Evolutionary conservation across 1,139 yeast species (phyloP).

Genomic region (Scheffersomyces segobiensis): DNA sequence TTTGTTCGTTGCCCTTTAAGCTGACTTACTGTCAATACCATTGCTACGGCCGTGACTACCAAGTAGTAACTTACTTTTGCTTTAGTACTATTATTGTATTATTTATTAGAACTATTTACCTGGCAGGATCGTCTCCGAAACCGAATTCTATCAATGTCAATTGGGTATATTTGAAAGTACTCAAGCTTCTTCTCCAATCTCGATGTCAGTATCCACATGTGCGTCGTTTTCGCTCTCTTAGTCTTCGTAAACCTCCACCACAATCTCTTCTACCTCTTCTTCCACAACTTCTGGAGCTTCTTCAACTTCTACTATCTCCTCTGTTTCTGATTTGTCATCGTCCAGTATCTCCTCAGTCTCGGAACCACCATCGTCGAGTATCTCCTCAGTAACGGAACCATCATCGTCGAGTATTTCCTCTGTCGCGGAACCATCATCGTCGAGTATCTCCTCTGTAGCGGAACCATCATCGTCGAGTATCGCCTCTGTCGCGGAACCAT

Average conservation of each 20-base stretch:
- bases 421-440: neutral
- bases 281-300: neutral
- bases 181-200: neutral
- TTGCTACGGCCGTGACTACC: too few relatives aligned
- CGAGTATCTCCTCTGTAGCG: neutral
- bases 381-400: too few relatives aligned
- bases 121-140: neutral
- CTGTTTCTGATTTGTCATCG: neutral
- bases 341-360: neutral
- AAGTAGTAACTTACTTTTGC: too few relatives aligned
- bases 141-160: neutral
- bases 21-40: too few relatives aligned
- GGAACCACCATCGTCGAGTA: neutral
- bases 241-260: neutral
- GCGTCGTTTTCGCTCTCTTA: neutral
- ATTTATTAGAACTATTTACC: neutral
- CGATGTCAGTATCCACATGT: neutral
- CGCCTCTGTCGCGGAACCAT: too few relatives aligned
- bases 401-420: too few relatives aligned
- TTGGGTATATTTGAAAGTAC: neutral
- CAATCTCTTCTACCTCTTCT: neutral
- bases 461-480: neutral
- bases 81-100: neutral
- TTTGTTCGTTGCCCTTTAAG: too few relatives aligned
- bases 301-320: neutral